Evolutionary conservation across 305 asterid genomes (phyloP).

Genomic region (Solanum hybrid): DNA sequence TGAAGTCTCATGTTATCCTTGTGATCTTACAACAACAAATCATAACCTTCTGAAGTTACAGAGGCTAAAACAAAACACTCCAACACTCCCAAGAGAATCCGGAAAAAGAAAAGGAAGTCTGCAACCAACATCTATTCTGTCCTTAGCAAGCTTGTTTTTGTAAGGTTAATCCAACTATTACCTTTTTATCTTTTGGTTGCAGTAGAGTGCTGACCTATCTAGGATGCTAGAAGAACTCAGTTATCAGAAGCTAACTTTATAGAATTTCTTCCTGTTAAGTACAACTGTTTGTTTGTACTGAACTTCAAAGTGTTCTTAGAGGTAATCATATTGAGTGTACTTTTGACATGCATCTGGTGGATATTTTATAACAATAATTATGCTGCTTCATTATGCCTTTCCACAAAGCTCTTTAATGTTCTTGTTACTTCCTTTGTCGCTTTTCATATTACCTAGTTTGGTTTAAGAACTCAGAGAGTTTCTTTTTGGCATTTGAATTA

Average conservation of each 20-base stretch:
- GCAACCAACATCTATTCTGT: not conserved
- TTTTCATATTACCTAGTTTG: not conserved
- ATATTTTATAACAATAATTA: not conserved
- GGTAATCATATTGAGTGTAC: not conserved
- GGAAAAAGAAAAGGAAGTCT: not conserved
- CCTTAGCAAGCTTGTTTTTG: not conserved
- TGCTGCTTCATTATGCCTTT: not conserved
- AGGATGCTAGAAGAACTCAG: no score
- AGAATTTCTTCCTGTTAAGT: no score
- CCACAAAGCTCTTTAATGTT: not conserved
- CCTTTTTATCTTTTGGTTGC: no score
- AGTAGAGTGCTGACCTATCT: no score
- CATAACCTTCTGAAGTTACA: not conserved
- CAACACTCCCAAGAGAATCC: not conserved
- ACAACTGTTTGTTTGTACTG: not conserved
- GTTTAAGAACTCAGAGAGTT: not conserved
- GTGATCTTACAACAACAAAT: not conserved
- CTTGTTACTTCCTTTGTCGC: not conserved
- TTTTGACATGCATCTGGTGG: not conserved
- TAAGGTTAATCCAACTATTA: no score
- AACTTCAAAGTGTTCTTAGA: not conserved
- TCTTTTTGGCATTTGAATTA: not conserved
- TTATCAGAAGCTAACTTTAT: no score
- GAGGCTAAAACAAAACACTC: not conserved
- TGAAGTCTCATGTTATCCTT: not conserved